Evolutionary conservation across 2,329 filamentous ascomycete species (phyloP).

Genomic region (Clonostachys byssicola): DNA sequence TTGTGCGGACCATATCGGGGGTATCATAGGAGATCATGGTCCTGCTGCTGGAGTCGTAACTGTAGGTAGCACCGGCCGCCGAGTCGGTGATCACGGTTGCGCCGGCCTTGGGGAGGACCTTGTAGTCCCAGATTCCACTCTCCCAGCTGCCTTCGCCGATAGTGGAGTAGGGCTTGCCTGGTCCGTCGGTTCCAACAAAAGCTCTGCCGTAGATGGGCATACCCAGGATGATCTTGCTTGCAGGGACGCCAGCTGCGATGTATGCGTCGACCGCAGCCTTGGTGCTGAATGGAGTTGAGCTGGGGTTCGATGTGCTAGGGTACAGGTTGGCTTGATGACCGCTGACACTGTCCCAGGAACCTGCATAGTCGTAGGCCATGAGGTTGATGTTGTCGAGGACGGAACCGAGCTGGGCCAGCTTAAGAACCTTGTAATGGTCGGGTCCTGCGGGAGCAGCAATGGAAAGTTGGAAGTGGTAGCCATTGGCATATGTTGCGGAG

Average conservation of each 20-base stretch:
- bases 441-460: conserved; percentile 48
- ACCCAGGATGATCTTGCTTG: conserved; percentile 68
- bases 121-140: conserved; percentile 76
- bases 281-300: conserved; percentile 66
- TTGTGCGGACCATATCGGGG: conserved; percentile 52
- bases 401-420: conserved; percentile 39
- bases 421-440: conserved; percentile 40
- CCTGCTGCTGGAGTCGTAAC: conserved; percentile 55
- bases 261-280: conserved; percentile 64
- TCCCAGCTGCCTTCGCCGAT: conserved; percentile 70
- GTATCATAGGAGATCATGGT: conserved; percentile 73
- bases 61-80: conserved; percentile 61
- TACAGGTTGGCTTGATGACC: conserved; percentile 74
- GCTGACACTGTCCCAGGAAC: conserved; percentile 60
- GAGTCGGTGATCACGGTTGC: conserved; percentile 54
- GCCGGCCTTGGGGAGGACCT: conserved; percentile 62
- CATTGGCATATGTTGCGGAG: conserved; percentile 32
- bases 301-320: conserved; percentile 43
- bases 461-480: conserved; percentile 49
- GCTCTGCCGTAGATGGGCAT: conserved; percentile 56
- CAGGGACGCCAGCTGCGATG: conserved; percentile 53
- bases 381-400: conserved; percentile 56
- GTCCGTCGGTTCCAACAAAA: conserved; percentile 47
- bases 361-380: conserved; percentile 78
- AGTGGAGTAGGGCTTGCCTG: conserved; percentile 60